Evolutionary conservation across 345 rosid genomes (phyloP).

Genomic region (Cardamine chenopodiifolia): DNA sequence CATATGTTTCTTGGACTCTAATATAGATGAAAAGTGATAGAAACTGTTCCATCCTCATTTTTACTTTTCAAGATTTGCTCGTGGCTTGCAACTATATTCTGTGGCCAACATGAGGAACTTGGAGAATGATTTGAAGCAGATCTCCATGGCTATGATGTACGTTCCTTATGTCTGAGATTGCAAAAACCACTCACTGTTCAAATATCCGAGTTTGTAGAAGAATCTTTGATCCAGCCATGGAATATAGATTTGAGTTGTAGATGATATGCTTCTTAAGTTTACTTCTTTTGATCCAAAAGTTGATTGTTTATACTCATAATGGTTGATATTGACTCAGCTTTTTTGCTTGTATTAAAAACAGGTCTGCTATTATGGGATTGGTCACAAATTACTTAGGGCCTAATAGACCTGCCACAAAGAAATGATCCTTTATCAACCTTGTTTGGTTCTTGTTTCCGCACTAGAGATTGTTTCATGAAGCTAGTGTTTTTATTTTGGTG

Average conservation of each 20-base stretch:
- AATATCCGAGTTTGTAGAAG: too few relatives aligned
- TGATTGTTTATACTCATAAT: slow-evolving; percentile 8
- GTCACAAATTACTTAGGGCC: slow-evolving; percentile 92
- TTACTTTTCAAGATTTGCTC: slow-evolving; percentile 67
- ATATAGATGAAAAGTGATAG: not conserved
- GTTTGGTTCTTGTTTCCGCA: slow-evolving; percentile 24
- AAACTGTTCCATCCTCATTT: not conserved
- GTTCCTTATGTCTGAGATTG: slow-evolving; percentile 28
- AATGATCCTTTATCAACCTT: slow-evolving; percentile 26
- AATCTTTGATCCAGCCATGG: not conserved
- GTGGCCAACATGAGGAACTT: slow-evolving; percentile 82
- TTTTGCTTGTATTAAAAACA: slow-evolving; percentile 39
- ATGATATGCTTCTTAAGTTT: slow-evolving; percentile 7
- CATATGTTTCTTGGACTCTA: not conserved
- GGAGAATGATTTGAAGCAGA: slow-evolving; percentile 92
- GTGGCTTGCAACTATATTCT: slow-evolving; percentile 92
- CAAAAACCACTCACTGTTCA: not conserved
- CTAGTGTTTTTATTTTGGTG: slow-evolving; percentile 1
- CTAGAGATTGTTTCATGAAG: slow-evolving; percentile 7
- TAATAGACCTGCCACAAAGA: slow-evolving; percentile 64
- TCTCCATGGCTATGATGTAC: slow-evolving; percentile 98
- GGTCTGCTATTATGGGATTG: slow-evolving; percentile 99
- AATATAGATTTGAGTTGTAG: too few relatives aligned
- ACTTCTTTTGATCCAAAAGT: slow-evolving; percentile 12
- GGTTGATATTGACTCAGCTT: slow-evolving; percentile 19